Evolutionary conservation across 1,284 basidiomycete genomes (phyloP), one percentile per base, ranked within the genome.

Genomic region (Ustilago nuda): DNA sequence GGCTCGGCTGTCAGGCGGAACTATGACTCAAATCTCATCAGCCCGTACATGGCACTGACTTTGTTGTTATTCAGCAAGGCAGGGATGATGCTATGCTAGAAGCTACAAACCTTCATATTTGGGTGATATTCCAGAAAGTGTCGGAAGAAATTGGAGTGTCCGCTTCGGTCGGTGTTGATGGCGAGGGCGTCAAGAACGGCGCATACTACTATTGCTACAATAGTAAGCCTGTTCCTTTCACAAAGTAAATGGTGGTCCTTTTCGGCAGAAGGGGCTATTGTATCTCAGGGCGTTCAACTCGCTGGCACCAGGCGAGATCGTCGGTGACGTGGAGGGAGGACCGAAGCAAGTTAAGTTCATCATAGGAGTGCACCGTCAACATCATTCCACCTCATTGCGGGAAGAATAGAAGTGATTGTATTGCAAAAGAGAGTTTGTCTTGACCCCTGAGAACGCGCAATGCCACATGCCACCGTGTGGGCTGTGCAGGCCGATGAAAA

Each of bases 161-260:
- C 19, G 51, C 15, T 8, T 27, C 51, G 19, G 50, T 51, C 4
- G 50, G 33, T 32, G 9, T 53, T n/a, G 51, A 53, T 6, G 51
- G 51, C 4, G 27, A 53, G 30, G 33, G n/a, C 17, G n/a, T 53
- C 32, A 36, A 53, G 30, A 36, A 9, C 13, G 33, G 51, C 32
- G 51, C 33, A 4, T 8, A 9, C 17, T 27, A 27, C 27, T 53
- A 53, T 13, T 53, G 33, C 51, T 53, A 17, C 51, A 35, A 53
- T 32, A 53, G 51, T 17, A 53, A 53, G 33, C 51, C 51, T 35
- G 33, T 53, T 17, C 51, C 32, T 36, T 19, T 53, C 19, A 12
- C 32, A 15, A 27, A 17, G 12, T 36, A 43, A 15, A 15, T 12
- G 7, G 39, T 2, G 13, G 15, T 4, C 15, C 6, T 43, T 12